phyloP scores from a whole-genome alignment of 345 rosid species.

The Pistacia atlantica region DNA sequence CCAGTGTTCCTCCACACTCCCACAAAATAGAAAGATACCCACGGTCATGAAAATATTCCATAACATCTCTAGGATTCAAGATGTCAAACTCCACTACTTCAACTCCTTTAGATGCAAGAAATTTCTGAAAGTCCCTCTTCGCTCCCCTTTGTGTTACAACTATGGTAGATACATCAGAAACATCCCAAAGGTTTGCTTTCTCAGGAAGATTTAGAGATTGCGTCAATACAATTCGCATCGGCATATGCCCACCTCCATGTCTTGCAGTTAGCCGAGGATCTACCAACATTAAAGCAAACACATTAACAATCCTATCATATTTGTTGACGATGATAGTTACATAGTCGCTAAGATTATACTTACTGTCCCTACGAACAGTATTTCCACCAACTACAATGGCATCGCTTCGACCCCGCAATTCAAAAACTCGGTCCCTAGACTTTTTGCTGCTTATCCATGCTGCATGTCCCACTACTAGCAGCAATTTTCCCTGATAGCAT shows the following conservation, averaged over 20 bases:
- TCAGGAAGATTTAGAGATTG: constrained; percentile 86
- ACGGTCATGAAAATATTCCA: constrained; percentile 92
- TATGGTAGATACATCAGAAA: constrained; percentile 76
- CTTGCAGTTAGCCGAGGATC: constrained; percentile 92
- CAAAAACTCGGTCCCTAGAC: constrained; percentile 80
- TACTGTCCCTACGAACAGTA: constrained; percentile 86
- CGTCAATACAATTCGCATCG: constrained; percentile 80
- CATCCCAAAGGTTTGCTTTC: constrained; percentile 89
- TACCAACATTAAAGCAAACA: constrained; percentile 26
- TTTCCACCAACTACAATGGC: constrained; percentile 93
- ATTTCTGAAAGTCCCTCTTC: constrained; percentile 78
- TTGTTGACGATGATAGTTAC: background rate
- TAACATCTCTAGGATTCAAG: constrained; percentile 86
- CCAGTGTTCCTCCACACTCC: constrained; percentile 94
- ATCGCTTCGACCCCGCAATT: constrained; percentile 86
- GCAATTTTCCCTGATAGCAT: constrained; percentile 82
- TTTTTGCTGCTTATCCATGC: constrained; percentile 89
- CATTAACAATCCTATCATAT: background rate
- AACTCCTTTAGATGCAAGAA: constrained; percentile 83
- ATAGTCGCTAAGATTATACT: constrained; percentile 18
- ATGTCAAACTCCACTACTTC: constrained; percentile 97
- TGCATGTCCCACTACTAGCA: constrained; percentile 88
- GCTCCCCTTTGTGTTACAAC: constrained; percentile 95
- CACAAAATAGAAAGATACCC: constrained; percentile 92
- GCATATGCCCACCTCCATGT: constrained; percentile 87